These are phyloP conservation scores for Lodderomyces oxycetoniae DNA, from an alignment of 1,139 yeast species.

Conservation along the genomic window DNA sequence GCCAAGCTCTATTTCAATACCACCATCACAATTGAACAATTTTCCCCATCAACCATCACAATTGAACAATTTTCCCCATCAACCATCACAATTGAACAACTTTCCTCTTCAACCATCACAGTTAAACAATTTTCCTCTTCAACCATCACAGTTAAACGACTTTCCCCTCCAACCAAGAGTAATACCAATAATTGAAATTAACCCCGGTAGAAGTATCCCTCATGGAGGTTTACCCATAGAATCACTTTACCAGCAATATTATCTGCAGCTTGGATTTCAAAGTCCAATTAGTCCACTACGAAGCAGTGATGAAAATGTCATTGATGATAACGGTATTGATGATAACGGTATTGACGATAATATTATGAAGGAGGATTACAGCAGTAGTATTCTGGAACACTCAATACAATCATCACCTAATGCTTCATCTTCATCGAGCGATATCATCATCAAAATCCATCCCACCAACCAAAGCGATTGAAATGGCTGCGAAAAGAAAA, in stretches of 20 bases:
- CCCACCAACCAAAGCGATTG: neutral
- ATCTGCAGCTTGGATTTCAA: too few relatives aligned
- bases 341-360: neutral
- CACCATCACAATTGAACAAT: conserved; percentile 3
- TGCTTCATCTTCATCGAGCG: neutral
- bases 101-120: conserved; percentile 2
- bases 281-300: conserved; percentile 8
- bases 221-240: conserved; percentile 20
- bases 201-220: conserved; percentile 24
- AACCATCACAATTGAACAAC: conserved; percentile 3
- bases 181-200: conserved; percentile 17
- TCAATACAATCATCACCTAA: neutral
- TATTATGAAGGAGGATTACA: neutral
- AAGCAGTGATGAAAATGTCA: neutral
- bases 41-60: conserved; percentile 2
- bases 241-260: conserved; percentile 3
- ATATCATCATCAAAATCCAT: conserved; percentile 1
- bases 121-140: conserved; percentile 1
- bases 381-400: too few relatives aligned
- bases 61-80: conserved; percentile 1
- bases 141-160: neutral
- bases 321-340: conserved; percentile 1
- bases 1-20: too few relatives aligned
- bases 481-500: too few relatives aligned
- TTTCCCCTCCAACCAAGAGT: conserved; percentile 3